Evolutionary conservation across 108 stramenopile genomes (phyloP).

Genomic region (Discostella pseudostelligera): DNA sequence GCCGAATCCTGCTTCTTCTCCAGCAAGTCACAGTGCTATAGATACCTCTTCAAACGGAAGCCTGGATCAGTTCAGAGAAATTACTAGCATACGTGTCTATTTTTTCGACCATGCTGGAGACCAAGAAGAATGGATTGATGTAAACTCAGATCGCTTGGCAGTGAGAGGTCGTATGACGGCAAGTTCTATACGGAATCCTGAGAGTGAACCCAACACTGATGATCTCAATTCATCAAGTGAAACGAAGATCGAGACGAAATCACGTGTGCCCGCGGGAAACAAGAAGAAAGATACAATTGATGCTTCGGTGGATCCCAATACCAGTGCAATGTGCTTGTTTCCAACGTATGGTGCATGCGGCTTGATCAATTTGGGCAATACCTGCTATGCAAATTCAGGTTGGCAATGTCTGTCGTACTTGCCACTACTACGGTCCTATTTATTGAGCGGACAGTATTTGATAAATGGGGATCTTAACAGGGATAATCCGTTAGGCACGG

Average conservation of each 20-base stretch:
- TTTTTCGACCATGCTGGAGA: conserved; percentile 65
- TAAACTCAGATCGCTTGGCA: conserved; percentile 80
- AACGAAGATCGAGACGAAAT: conserved; percentile 42
- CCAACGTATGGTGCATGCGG: conserved; percentile 88
- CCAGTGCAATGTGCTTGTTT: conserved; percentile 63
- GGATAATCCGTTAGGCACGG: conserved; percentile 94
- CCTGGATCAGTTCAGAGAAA: conserved; percentile 23
- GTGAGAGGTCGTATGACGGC: conserved; percentile 76
- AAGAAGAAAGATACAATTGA: conserved; percentile 41
- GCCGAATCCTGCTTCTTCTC: conserved; percentile 47
- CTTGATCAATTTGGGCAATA: conserved; percentile 89
- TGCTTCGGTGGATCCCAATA: conserved; percentile 28
- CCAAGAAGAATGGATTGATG: conserved; percentile 81
- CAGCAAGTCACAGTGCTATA: conserved; percentile 15
- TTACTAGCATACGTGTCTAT: conserved; percentile 68
- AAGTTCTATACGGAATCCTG: conserved; percentile 35
- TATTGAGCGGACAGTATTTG: conserved; percentile 80
- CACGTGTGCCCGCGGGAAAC: conserved; percentile 48
- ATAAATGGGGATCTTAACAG: conserved; percentile 83
- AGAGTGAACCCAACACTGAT: conserved; percentile 25
- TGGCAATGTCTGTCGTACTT: conserved; percentile 92
- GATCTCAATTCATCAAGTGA: conserved; percentile 24
- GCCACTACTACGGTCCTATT: conserved; percentile 84
- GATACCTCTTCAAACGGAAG: conserved; percentile 4
- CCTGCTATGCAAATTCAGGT: conserved; percentile 95